Evolutionary conservation across 176 grass and related monocot genomes (phyloP), one percentile per base, ranked within the genome.

Genomic region (Tillandsia leiboldiana): DNA sequence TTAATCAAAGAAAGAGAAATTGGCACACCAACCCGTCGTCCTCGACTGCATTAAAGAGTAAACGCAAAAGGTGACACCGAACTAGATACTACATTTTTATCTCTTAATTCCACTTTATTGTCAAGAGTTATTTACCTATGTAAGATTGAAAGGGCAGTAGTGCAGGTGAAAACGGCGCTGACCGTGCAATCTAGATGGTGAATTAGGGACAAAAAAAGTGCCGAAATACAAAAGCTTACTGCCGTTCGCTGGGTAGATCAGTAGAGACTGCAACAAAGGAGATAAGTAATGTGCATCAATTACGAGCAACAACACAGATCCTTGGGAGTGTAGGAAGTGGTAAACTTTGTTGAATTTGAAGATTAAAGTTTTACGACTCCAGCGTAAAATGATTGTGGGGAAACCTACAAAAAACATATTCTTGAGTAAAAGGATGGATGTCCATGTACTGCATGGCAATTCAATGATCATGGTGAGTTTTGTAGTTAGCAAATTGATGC

Each of bases 1-100:
- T 77, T 47, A 77, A 77, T 22, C 75, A 77, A 50, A 77, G 75
- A 33, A 77, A 77, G 53, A 77, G 75, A 66, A 77, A 69, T 33
- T 77, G 65, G 75, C 51, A 77, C 51, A 77, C 53, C 75, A 77
- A 69, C 33, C 52, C 53, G 17, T 77, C 74, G 13, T 69, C 65
- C 29, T 77, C 74, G 9, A 26, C 28, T 59, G 26, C 66, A 57
- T 65, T 50, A 8, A 77, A 77, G 15, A 77, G 53, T 54, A 69
- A 69, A 49, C n/a, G 33, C 17, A 77, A 69, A 69, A 68, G 66
- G 75, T 77, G 50, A 12, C 4, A 10, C 3, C 26, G 28, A 70
- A 24, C 68, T 67, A 33, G 33, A 42, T 18, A 56, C 26, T 67
- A 67, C 7, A 49, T n/a, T 15, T 49, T 28, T 11, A 47, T 65